Evolutionary conservation across 2,329 filamentous ascomycete species (phyloP).

Genomic region (Pyricularia grisea): DNA sequence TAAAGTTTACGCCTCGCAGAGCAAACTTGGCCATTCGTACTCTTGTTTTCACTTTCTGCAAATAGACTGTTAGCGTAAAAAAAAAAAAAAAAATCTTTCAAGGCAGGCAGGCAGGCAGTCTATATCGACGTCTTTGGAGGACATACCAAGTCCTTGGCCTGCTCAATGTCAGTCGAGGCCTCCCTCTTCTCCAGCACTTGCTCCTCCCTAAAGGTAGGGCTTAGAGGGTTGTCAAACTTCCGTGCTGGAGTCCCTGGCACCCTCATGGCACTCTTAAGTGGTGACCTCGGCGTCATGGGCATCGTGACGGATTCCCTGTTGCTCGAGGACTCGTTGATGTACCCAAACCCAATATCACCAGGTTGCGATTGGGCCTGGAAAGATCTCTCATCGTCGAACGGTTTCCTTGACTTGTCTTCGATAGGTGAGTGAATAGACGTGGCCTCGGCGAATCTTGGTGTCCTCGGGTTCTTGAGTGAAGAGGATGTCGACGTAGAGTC

Average conservation of each 20-base stretch:
- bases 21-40: slow-evolving; percentile 91
- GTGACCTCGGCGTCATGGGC: slow-evolving; percentile 63
- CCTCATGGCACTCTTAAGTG: slow-evolving; percentile 84
- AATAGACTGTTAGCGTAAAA: background rate
- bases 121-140: background rate
- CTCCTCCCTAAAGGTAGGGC: slow-evolving; percentile 87
- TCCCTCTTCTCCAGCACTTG: slow-evolving; percentile 80
- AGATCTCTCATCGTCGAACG: slow-evolving; percentile 49
- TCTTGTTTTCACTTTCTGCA: slow-evolving; percentile 81
- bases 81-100: too few relatives aligned
- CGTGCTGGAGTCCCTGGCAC: slow-evolving; percentile 73
- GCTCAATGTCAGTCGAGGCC: slow-evolving; percentile 70
- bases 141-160: slow-evolving; percentile 78
- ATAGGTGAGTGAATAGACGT: slow-evolving; percentile 71
- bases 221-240: slow-evolving; percentile 67
- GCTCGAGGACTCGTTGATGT: slow-evolving; percentile 53
- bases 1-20: slow-evolving; percentile 92
- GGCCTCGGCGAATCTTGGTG: slow-evolving; percentile 72
- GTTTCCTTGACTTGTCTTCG: slow-evolving; percentile 45
- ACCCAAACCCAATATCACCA: slow-evolving; percentile 86
- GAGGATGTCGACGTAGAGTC: slow-evolving; percentile 42
- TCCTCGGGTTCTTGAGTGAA: slow-evolving; percentile 59
- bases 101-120: background rate
- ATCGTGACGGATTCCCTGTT: slow-evolving; percentile 48
- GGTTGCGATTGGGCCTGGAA: slow-evolving; percentile 59